Percentiles rank a stretch among this genome's conserved stretches.
phyloP scores from a whole-genome alignment of 345 rosid species.

The Dimocarpus longan region DNA sequence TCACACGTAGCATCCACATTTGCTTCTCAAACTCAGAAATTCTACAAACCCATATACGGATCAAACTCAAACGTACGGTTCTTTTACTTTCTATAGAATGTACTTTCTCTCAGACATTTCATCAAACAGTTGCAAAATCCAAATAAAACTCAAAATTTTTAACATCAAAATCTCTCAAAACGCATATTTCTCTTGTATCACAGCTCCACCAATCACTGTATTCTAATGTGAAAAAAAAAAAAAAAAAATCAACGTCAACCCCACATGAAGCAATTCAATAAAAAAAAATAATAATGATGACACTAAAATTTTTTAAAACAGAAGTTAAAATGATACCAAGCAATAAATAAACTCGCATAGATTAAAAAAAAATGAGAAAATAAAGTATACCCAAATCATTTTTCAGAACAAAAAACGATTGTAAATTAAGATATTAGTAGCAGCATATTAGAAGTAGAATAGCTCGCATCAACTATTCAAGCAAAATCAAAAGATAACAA shows the following conservation, averaged over 20 bases:
- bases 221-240: not conserved
- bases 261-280: not conserved
- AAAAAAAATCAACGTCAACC: not conserved
- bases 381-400: slow-evolving; percentile 9
- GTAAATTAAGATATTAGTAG: not conserved
- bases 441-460: not conserved
- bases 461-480: not conserved
- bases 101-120: slow-evolving; percentile 12
- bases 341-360: not conserved
- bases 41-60: not conserved
- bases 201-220: not conserved
- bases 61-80: not conserved
- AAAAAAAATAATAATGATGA: not conserved
- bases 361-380: not conserved
- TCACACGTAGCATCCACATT: slow-evolving; percentile 46
- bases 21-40: slow-evolving; percentile 1
- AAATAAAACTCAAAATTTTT: not conserved
- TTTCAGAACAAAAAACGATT: not conserved
- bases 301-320: not conserved
- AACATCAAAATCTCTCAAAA: not conserved
- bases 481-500: not conserved
- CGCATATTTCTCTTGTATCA: not conserved
- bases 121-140: not conserved
- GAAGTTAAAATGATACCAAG: not conserved
- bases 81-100: not conserved